Conservation (phyloP, 306 rosid genomes). For the Lotus japonicus region DNA sequence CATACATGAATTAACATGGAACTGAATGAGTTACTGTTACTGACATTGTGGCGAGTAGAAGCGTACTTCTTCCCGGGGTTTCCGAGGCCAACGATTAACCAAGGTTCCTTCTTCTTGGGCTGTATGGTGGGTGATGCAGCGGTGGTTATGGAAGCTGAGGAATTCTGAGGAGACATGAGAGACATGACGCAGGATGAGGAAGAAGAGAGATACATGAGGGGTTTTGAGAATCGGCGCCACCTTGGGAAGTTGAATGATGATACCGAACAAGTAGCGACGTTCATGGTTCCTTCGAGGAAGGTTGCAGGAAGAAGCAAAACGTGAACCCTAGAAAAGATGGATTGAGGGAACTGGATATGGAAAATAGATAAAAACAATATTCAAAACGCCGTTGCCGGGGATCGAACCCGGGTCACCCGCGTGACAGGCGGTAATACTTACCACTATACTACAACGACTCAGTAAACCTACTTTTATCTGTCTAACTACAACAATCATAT, state of each 20-base stretch:
- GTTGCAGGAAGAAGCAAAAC: neutral
- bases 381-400: too few species aligned
- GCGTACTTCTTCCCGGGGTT: slow-evolving; percentile 66
- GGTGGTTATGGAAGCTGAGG: slow-evolving; percentile 2
- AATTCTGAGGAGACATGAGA: slow-evolving; percentile 11
- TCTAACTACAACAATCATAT: too few species aligned
- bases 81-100: slow-evolving; percentile 86
- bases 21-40: neutral
- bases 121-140: slow-evolving; percentile 16
- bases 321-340: slow-evolving; percentile 1
- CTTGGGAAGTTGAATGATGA: slow-evolving; percentile 28
- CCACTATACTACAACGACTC: too few species aligned
- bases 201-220: slow-evolving; percentile 17
- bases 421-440: too few species aligned
- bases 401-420: too few species aligned
- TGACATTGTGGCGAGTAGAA: slow-evolving; percentile 66
- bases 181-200: neutral
- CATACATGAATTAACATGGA: too few species aligned
- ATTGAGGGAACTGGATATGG: too few species aligned
- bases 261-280: slow-evolving; percentile 29
- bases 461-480: too few species aligned
- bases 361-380: too few species aligned
- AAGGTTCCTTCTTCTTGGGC: slow-evolving; percentile 43
- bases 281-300: slow-evolving; percentile 21
- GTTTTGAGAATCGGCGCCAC: slow-evolving; percentile 28